A percentile compares a stretch with the other conserved stretches of the same genome.
Evolutionary conservation across 176 grass and related monocot species (phyloP).

Genomic region (Paspalum vaginatum): DNA sequence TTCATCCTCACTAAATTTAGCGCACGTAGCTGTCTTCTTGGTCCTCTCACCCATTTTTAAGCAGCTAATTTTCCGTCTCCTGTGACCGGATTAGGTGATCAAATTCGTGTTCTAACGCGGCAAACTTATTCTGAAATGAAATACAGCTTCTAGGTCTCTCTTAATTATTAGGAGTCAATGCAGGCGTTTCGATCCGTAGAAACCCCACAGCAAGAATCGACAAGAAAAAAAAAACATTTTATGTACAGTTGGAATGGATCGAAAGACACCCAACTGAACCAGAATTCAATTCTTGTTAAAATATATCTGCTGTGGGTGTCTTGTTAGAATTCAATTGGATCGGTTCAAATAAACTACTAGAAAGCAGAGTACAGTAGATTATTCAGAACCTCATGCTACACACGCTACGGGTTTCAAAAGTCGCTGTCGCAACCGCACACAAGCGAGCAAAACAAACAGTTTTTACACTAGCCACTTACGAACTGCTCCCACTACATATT

Average conservation of each 20-base stretch:
- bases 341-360: neutral
- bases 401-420: neutral
- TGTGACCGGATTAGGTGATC: neutral
- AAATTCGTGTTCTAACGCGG: neutral
- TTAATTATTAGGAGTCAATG: neutral
- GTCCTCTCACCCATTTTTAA: neutral
- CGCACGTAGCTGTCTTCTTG: too few species aligned
- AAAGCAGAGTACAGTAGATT: neutral
- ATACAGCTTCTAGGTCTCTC: neutral
- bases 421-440: neutral
- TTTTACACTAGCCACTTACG: neutral
- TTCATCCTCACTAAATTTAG: conserved; percentile 7
- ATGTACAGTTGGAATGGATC: neutral
- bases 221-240: neutral
- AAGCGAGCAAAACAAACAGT: neutral
- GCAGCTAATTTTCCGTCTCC: neutral
- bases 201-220: neutral
- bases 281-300: too few species aligned
- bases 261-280: neutral
- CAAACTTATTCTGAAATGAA: neutral
- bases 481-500: neutral
- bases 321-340: neutral
- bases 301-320: neutral
- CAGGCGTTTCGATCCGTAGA: neutral
- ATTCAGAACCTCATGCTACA: neutral